Conservation (phyloP, 1,284 basidiomycete species). For the Ceratobasidium sp. region DNA sequence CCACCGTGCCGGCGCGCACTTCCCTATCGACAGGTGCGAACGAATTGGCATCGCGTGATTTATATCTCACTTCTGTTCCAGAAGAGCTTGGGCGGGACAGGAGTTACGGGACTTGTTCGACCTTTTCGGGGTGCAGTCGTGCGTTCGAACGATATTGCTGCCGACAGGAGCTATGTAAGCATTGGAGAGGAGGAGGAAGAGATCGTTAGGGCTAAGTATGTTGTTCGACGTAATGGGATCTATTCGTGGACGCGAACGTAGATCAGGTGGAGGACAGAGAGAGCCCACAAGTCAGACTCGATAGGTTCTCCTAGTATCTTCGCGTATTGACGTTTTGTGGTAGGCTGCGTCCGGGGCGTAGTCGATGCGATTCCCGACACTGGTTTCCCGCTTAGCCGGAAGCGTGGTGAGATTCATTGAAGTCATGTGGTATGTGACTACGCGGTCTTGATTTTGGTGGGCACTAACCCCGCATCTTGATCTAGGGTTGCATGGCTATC, state of each 20-base stretch:
- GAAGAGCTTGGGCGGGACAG: constrained; percentile 39
- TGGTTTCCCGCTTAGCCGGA: constrained; percentile 86
- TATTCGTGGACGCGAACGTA: constrained; percentile 85
- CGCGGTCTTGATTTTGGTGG: constrained; percentile 52
- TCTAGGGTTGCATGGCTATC: constrained; percentile 72
- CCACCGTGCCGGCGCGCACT: constrained; percentile 68
- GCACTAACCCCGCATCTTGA: background rate
- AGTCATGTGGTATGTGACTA: constrained; percentile 59
- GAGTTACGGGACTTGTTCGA: constrained; percentile 17
- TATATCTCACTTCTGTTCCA: constrained; percentile 67
- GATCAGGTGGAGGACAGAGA: constrained; percentile 76
- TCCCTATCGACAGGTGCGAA: constrained; percentile 62
- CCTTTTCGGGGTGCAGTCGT: constrained; percentile 35
- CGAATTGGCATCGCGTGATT: constrained; percentile 60
- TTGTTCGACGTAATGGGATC: constrained; percentile 78
- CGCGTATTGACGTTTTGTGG: background rate
- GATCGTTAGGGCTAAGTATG: constrained; percentile 69
- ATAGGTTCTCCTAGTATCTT: constrained; percentile 41
- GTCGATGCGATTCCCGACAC: constrained; percentile 78
- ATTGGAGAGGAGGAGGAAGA: constrained; percentile 60
- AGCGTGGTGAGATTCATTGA: constrained; percentile 74
- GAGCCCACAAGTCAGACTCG: constrained; percentile 70
- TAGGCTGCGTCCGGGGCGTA: constrained; percentile 82
- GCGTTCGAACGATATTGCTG: too few relatives aligned
- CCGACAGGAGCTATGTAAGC: too few relatives aligned